Evolutionary conservation across 2,329 filamentous ascomycete genomes (phyloP).

Genomic region (Nothophoma quercina): DNA sequence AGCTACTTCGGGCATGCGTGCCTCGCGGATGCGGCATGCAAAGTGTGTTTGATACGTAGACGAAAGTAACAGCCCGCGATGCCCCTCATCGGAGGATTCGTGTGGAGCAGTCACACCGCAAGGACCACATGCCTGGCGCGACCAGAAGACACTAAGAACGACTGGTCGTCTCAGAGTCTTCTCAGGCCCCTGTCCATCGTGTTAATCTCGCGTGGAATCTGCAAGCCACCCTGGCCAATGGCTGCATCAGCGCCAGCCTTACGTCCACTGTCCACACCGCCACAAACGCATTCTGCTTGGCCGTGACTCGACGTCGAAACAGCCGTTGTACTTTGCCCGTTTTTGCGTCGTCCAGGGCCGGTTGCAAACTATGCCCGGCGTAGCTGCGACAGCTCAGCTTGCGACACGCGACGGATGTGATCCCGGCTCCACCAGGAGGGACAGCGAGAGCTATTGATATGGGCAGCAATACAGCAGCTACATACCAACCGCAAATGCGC

Average conservation of each 20-base stretch:
- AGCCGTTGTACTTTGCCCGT: slow-evolving; percentile 45
- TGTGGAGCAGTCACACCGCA: slow-evolving; percentile 36
- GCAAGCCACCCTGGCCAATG: slow-evolving; percentile 42
- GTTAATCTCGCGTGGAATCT: slow-evolving; percentile 49
- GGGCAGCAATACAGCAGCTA: slow-evolving; percentile 30
- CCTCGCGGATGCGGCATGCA: slow-evolving; percentile 19
- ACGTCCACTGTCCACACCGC: slow-evolving; percentile 40
- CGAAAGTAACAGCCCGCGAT: slow-evolving; percentile 24
- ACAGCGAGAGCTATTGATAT: slow-evolving; percentile 9
- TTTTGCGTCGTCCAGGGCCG: slow-evolving; percentile 26
- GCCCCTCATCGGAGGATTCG: slow-evolving; percentile 39
- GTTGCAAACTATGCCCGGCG: slow-evolving; percentile 26
- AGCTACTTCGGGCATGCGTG: slow-evolving; percentile 19
- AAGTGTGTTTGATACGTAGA: slow-evolving; percentile 15
- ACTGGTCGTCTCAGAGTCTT: slow-evolving; percentile 46
- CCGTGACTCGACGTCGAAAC: slow-evolving; percentile 34
- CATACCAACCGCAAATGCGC: slow-evolving; percentile 28
- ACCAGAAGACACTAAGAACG: slow-evolving; percentile 46
- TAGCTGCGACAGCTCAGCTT: slow-evolving; percentile 36
- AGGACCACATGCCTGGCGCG: slow-evolving; percentile 29
- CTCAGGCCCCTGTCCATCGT: slow-evolving; percentile 41
- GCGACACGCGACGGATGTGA: slow-evolving; percentile 36
- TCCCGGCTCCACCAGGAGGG: slow-evolving; percentile 3
- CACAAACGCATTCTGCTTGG: slow-evolving; percentile 27
- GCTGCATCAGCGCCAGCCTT: slow-evolving; percentile 46